These are phyloP conservation scores for Kluyveromyces nonfermentans DNA, from an alignment of 805 yeast species.

Conservation along the genomic window DNA sequence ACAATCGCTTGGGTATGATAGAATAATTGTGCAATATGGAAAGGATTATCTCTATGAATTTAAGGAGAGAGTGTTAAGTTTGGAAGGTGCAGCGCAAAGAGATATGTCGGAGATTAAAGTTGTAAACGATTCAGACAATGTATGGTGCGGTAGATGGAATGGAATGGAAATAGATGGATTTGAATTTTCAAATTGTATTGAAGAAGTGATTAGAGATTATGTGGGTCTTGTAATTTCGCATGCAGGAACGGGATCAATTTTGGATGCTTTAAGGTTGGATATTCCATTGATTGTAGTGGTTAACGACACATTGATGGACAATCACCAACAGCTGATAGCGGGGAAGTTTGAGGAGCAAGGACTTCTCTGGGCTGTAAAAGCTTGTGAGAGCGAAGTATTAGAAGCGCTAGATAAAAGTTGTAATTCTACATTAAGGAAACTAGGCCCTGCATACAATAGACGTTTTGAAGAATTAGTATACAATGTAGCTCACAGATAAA, in stretches of 20 bases:
- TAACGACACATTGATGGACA: conserved; percentile 69
- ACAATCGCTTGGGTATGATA: conserved; percentile 29
- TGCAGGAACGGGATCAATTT: conserved; percentile 86
- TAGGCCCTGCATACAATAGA: conserved; percentile 12
- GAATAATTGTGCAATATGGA: conserved; percentile 55
- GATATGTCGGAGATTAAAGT: not conserved
- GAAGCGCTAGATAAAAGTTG: conserved; percentile 8
- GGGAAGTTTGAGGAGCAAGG: conserved; percentile 35
- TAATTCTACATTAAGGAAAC: conserved; percentile 3
- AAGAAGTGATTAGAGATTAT: conserved; percentile 30
- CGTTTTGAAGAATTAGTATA: conserved; percentile 11
- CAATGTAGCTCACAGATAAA: not conserved
- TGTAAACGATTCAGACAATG: not conserved
- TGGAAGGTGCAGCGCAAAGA: not conserved
- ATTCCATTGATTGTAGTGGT: conserved; percentile 61
- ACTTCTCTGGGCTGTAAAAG: conserved; percentile 20
- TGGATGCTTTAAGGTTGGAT: conserved; percentile 55
- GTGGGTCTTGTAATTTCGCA: conserved; percentile 71
- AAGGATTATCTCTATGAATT: conserved; percentile 24
- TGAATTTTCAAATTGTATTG: conserved; percentile 35
- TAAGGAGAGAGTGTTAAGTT: conserved; percentile 4
- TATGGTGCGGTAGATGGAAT: not conserved
- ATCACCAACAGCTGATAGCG: conserved; percentile 78
- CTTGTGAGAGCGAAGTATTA: conserved; percentile 6
- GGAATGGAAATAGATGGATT: conserved; percentile 36